Percentiles rank a stretch among this genome's conserved stretches.
These are phyloP conservation scores for Pythium brassicae DNA, from an alignment of 352 stramenopile genomes.

Conservation along the genomic window DNA sequence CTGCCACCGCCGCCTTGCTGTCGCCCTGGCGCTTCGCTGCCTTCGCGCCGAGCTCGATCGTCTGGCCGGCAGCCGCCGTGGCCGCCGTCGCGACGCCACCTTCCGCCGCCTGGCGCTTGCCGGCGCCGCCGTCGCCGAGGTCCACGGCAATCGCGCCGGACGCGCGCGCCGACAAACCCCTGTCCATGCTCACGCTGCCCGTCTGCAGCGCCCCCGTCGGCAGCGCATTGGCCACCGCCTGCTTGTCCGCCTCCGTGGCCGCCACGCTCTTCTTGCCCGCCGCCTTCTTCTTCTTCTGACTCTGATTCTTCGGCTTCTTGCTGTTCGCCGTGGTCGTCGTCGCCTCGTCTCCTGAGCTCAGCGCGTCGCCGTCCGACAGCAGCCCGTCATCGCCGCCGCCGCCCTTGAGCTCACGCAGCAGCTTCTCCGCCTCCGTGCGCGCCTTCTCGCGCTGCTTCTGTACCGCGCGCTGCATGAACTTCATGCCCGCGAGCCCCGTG, in stretches of 20 bases:
- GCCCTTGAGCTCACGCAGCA: constrained; percentile 93
- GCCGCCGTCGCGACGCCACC: constrained; percentile 28
- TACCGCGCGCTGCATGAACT: constrained; percentile 98
- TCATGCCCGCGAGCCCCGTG: constrained; percentile 92
- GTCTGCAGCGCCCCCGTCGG: constrained; percentile 53
- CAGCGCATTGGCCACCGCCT: constrained; percentile 47
- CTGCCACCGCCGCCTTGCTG: constrained; percentile 2
- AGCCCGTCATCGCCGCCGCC: constrained; percentile 35
- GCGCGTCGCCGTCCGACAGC: constrained; percentile 52
- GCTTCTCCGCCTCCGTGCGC: constrained; percentile 88
- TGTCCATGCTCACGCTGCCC: constrained; percentile 67
- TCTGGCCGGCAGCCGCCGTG: constrained; percentile 16
- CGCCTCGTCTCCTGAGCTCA: constrained; percentile 43
- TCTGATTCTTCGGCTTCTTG: constrained; percentile 28
- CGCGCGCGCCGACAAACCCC: constrained; percentile 56
- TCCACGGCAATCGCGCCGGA: constrained; percentile 65
- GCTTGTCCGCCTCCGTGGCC: constrained; percentile 47
- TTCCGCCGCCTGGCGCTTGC: constrained; percentile 3
- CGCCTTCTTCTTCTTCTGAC: constrained; percentile 23
- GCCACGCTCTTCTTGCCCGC: constrained; percentile 39
- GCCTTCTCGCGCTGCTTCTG: constrained; percentile 93
- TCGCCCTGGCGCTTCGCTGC: constrained; percentile 5
- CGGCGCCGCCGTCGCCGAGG: constrained; percentile 43
- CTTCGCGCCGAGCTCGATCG: constrained; percentile 32
- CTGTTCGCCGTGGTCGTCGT: constrained; percentile 18